A percentile compares a stretch with the other conserved stretches of the same genome.
Conservation (phyloP, 176 grass and related monocot species). For the Dendrocalamus sinicus region DNA sequence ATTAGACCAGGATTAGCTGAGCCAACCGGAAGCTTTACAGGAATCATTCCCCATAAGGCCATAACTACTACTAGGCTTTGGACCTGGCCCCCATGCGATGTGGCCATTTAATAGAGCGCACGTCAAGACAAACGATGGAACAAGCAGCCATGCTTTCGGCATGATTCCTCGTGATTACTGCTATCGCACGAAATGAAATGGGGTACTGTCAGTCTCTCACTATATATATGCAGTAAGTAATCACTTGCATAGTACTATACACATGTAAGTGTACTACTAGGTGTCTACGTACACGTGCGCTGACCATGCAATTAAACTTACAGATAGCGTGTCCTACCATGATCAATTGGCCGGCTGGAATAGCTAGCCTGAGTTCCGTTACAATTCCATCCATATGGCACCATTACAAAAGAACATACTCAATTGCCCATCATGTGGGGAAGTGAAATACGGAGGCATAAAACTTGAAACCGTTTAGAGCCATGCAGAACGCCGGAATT, state of each 20-base stretch:
- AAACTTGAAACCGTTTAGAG: too few species aligned
- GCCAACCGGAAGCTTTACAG: not conserved
- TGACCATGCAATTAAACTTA: not conserved
- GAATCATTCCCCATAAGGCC: not conserved
- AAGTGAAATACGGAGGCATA: too few species aligned
- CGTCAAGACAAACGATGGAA: constrained; percentile 11
- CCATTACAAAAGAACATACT: too few species aligned
- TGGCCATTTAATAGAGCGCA: not conserved
- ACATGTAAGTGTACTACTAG: not conserved
- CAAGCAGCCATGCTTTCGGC: constrained; percentile 11
- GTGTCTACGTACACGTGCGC: not conserved
- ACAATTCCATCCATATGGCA: not conserved
- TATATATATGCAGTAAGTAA: not conserved
- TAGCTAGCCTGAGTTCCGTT: not conserved
- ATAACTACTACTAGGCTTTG: not conserved
- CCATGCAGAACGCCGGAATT: too few species aligned
- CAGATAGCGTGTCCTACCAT: not conserved
- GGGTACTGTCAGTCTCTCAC: too few species aligned
- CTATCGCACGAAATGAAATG: not conserved
- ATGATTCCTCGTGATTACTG: not conserved
- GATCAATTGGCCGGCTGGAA: not conserved
- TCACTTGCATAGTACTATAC: not conserved
- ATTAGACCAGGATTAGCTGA: constrained; percentile 21
- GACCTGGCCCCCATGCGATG: not conserved
- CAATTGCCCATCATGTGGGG: too few species aligned